Conservation (phyloP, 495 filamentous ascomycete genomes). For the Penicillium manginii region DNA sequence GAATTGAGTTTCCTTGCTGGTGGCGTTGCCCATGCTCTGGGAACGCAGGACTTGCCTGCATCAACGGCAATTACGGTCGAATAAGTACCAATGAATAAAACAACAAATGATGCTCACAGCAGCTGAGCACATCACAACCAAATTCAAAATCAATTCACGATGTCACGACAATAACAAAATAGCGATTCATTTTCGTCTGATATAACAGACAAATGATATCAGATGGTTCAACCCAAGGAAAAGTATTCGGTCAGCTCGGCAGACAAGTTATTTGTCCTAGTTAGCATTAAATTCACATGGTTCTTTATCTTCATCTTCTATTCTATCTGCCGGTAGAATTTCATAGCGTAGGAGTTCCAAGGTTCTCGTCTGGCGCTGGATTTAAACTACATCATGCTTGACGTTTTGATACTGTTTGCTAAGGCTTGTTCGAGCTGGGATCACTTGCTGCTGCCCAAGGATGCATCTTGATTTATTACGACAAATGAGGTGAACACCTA, state of each 20-base stretch:
- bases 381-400: too few relatives aligned
- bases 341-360: too few relatives aligned
- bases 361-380: too few relatives aligned
- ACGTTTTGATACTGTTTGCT: too few relatives aligned
- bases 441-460: too few relatives aligned
- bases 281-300: not conserved
- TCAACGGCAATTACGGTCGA: slow-evolving; percentile 4
- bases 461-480: too few relatives aligned
- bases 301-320: not conserved
- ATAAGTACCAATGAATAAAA: not conserved
- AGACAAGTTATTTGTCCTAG: slow-evolving; percentile 1
- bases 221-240: slow-evolving; percentile 19
- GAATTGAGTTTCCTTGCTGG: slow-evolving; percentile 51
- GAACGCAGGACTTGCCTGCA: slow-evolving; percentile 31
- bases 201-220: slow-evolving; percentile 14
- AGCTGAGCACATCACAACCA: not conserved
- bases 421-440: too few relatives aligned
- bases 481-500: too few relatives aligned
- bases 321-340: too few relatives aligned
- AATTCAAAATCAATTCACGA: slow-evolving; percentile 8
- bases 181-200: slow-evolving; percentile 14
- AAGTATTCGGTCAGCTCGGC: slow-evolving; percentile 20
- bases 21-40: slow-evolving; percentile 43
- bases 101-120: not conserved
- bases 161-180: slow-evolving; percentile 20